Percentiles rank a stretch among this genome's conserved stretches.
Evolutionary conservation across 495 filamentous ascomycete species (phyloP).

Genomic region (Daldinia grandis): DNA sequence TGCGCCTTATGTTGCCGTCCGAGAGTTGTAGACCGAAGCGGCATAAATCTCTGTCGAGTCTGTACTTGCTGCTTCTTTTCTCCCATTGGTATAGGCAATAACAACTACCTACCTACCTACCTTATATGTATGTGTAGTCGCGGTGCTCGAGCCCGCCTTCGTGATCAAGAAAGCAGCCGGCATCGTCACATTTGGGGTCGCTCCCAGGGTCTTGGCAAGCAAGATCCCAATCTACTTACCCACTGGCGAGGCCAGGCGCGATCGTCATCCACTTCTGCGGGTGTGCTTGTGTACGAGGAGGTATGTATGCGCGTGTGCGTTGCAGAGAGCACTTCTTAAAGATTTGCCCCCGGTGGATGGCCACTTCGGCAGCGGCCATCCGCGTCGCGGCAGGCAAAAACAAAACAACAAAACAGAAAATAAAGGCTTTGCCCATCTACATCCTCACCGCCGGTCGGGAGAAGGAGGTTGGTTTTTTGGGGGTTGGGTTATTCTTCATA

Average conservation of each 20-base stretch:
- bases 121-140: not conserved
- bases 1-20: conserved; percentile 20
- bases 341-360: conserved; percentile 25
- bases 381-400: conserved; percentile 30
- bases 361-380: conserved; percentile 37
- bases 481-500: not conserved
- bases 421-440: not conserved
- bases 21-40: conserved; percentile 9
- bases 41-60: not conserved
- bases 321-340: conserved; percentile 4
- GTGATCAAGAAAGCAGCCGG: conserved; percentile 9
- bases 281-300: not conserved
- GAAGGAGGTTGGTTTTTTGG: not conserved
- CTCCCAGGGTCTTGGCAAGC: conserved; percentile 21
- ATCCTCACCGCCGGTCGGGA: conserved; percentile 16
- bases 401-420: not conserved
- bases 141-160: conserved; percentile 16
- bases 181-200: conserved; percentile 15
- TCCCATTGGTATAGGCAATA: not conserved
- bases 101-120: too few species aligned
- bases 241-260: not conserved
- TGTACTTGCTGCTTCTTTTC: not conserved
- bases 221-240: conserved; percentile 20
- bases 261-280: not conserved
- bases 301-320: conserved; percentile 10